phyloP scores from a whole-genome alignment of 208 protist species.

The Leishmania tropica region DNA sequence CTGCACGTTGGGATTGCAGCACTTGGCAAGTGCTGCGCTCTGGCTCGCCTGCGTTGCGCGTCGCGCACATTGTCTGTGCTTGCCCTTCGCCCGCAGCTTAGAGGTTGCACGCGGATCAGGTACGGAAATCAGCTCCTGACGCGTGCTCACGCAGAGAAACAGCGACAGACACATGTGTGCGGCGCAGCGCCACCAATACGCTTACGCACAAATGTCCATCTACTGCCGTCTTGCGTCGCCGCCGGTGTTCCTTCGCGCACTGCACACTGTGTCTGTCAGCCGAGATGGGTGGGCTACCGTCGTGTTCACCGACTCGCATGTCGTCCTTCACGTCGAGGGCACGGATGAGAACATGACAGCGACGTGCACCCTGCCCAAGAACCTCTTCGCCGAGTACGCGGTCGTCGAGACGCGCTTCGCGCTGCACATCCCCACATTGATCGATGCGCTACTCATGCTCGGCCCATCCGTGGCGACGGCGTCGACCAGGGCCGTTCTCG shows the following conservation, averaged over 20 bases:
- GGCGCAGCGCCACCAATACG: neutral
- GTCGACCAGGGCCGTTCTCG: slow-evolving; percentile 41
- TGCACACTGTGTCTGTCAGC: slow-evolving; percentile 49
- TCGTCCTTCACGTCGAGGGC: slow-evolving; percentile 75
- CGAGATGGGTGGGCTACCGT: slow-evolving; percentile 71
- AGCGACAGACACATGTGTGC: neutral
- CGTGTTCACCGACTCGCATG: slow-evolving; percentile 59
- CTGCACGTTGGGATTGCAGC: neutral
- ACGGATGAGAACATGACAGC: slow-evolving; percentile 73
- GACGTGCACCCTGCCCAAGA: slow-evolving; percentile 66
- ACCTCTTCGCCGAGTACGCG: slow-evolving; percentile 79
- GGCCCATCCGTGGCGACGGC: slow-evolving; percentile 36
- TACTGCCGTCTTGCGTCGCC: slow-evolving; percentile 64
- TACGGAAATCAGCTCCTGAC: neutral
- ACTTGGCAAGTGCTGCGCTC: neutral
- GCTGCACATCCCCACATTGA: slow-evolving; percentile 67
- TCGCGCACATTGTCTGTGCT: neutral
- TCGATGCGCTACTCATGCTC: slow-evolving; percentile 71
- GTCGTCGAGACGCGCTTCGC: slow-evolving; percentile 57
- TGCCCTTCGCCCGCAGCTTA: neutral
- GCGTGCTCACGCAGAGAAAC: neutral
- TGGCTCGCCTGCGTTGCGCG: neutral
- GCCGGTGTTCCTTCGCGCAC: slow-evolving; percentile 60
- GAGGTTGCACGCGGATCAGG: neutral
- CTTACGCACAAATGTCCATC: slow-evolving; percentile 57